Evolutionary conservation across 2,329 filamentous ascomycete species (phyloP), one percentile per base, ranked within the genome.

Genomic region (Alternaria gansuensis): DNA sequence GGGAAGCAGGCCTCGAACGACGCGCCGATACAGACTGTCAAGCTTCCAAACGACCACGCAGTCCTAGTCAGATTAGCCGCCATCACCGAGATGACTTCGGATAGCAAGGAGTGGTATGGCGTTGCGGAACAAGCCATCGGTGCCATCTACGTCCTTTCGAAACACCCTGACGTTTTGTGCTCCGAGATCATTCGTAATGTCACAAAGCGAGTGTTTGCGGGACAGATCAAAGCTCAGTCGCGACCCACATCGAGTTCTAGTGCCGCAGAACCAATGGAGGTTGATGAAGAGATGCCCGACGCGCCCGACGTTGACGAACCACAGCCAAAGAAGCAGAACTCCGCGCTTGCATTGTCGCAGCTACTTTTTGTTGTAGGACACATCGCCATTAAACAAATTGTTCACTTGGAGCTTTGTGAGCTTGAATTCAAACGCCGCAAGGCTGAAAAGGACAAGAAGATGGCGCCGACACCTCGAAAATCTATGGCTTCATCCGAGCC

Each of bases 371-470:
- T 97, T 34, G 94, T 98, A 29, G 95, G 95, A 0, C 95, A 99
- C 73, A 91, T 98, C 46, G 95, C 95, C 13, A 95, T 99, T 75
- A 99, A 99, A 80, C 96, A 99, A 75, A 99, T 99, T 68, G 96
- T 99, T 0, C 95, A 99, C 75, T 86, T 99, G 10, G 95, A 99
- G 71, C 84, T 98, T n/a, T 97, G 93, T 75, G 95, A 99, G 75
- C 87, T 95, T 49, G 95, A 99, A 77, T 99, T 99, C 79, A 99
- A 99, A 82, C 90, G 94, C 53, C 87, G 94, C 66, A 99, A 99
- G 82, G 90, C 91, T 39, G 92, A 95, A 60, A 92, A 93, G 68
- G 92, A 95, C 59, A 92, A 93, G 70, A 84, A 81, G 58, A 80
- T 79, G 51, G 64, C 75, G n/a, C 66, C 73, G 3, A 64, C 66